Percentiles rank a stretch among this genome's conserved stretches.
phyloP scores from a whole-genome alignment of 2,329 filamentous ascomycete genomes.

The Alternaria novae-zelandiae region DNA sequence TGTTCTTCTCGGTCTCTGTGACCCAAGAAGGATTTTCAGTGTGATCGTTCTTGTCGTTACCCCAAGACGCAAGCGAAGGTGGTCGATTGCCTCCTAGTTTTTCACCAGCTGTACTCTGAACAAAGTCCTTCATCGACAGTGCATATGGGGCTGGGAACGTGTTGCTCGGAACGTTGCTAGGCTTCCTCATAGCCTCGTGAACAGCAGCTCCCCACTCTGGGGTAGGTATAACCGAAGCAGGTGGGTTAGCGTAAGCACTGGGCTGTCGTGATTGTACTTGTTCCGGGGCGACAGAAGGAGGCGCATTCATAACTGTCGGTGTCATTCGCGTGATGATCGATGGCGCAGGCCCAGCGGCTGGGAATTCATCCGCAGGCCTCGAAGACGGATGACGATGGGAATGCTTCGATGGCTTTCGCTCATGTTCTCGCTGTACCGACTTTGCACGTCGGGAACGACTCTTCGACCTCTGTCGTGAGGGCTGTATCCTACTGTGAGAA shows the following conservation, averaged over 20 bases:
- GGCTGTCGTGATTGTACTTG: neutral
- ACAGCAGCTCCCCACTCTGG: conserved; percentile 11
- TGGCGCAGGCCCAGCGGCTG: neutral
- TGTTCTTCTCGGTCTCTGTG: neutral
- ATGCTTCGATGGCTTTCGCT: conserved; percentile 2
- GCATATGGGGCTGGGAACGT: conserved; percentile 16
- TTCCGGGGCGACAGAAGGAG: neutral
- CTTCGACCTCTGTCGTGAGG: neutral
- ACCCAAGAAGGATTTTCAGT: neutral
- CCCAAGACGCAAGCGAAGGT: conserved; percentile 14
- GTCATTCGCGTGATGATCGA: neutral
- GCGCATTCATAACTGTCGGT: conserved; percentile 12
- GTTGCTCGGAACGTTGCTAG: neutral
- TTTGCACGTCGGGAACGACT: neutral
- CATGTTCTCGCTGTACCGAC: neutral
- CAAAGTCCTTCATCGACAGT: neutral
- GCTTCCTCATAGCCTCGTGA: neutral
- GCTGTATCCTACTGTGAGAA: conserved; percentile 9
- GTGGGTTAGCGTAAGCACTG: neutral
- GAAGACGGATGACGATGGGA: neutral
- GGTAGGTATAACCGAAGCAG: neutral
- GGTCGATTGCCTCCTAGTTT: neutral
- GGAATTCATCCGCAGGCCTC: neutral
- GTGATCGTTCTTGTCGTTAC: neutral
- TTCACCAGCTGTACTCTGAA: neutral